These are phyloP conservation scores for Allium cepa DNA, from an alignment of 106 monocot species.

Conservation along the genomic window DNA sequence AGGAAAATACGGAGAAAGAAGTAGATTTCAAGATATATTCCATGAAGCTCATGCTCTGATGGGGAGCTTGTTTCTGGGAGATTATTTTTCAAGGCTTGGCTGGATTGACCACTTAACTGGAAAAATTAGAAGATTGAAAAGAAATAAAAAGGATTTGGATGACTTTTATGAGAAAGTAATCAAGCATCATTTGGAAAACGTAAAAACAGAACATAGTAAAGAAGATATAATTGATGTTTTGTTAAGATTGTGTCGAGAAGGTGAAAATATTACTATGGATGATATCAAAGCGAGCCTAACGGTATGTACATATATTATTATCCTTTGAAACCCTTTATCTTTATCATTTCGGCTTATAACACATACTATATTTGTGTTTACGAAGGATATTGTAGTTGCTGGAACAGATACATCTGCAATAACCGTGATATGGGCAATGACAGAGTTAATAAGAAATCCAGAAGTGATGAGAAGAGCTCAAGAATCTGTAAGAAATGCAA, in stretches of 20 bases:
- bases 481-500: neutral
- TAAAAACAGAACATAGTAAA: neutral
- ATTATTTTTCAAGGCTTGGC: conserved; percentile 24
- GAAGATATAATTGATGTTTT: conserved; percentile 5
- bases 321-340: too few relatives aligned
- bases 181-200: conserved; percentile 1
- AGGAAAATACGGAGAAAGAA: neutral
- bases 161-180: conserved; percentile 12
- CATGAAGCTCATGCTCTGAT: conserved; percentile 5
- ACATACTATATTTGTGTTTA: too few relatives aligned
- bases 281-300: too few relatives aligned
- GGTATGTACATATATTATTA: too few relatives aligned
- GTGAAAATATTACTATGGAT: too few relatives aligned
- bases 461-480: neutral
- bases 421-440: neutral
- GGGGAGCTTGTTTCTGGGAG: conserved; percentile 15
- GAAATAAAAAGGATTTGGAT: conserved; percentile 11
- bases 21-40: conserved; percentile 12
- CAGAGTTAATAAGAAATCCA: neutral
- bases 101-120: conserved; percentile 18
- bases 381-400: neutral
- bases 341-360: too few relatives aligned
- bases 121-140: conserved; percentile 7
- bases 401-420: neutral
- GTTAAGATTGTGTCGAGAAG: neutral